Evolutionary conservation across 2,329 filamentous ascomycete genomes (phyloP), one percentile per base, ranked within the genome.

Genomic region (Hypoxylon sp.): DNA sequence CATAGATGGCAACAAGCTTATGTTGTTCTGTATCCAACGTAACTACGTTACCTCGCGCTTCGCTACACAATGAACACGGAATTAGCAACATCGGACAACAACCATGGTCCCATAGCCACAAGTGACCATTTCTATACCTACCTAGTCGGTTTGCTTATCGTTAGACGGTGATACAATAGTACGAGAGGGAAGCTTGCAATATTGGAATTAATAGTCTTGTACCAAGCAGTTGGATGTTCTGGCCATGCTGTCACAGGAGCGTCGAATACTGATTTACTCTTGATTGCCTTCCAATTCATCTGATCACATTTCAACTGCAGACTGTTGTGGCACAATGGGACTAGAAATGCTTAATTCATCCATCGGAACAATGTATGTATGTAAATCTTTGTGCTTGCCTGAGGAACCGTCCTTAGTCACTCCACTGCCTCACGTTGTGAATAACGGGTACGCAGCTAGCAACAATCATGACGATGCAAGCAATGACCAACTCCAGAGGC

Each of bases 291-390:
- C 21, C n/a, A n/a, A n/a, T n/a, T 58, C 27, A 39, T 46, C 27
- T 63, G 19, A 35, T 39, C n/a, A n/a, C 39, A 46, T 39, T 64
- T 62, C 55, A 55, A 62, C 59, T 11, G 29, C 61, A 68, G 57
- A 24, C 24, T 58, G 27, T 6, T n/a, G 61, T 70, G 48, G 7
- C 37, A 63, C 68, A 39, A 24, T 2, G 47, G 47, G 35, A 10
- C 32, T 1, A 17, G 19, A 27, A 54, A 59, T 57, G 15, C 21
- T n/a, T 50, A 62, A 52, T 44, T 58, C 31, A 53, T 54, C 27
- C 50, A 32, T 42, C 29, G 3, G 8, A 13, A 63, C 50, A 60
- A 51, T 57, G 21, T 27, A 27, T 27, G 24, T 27, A 27, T 32
- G 19, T 10, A 32, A 39, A 27, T 47, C 65, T 63, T 70, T 63